Evolutionary conservation across 2,329 filamentous ascomycete species (phyloP).

Genomic region (Parafenestella ontariensis): DNA sequence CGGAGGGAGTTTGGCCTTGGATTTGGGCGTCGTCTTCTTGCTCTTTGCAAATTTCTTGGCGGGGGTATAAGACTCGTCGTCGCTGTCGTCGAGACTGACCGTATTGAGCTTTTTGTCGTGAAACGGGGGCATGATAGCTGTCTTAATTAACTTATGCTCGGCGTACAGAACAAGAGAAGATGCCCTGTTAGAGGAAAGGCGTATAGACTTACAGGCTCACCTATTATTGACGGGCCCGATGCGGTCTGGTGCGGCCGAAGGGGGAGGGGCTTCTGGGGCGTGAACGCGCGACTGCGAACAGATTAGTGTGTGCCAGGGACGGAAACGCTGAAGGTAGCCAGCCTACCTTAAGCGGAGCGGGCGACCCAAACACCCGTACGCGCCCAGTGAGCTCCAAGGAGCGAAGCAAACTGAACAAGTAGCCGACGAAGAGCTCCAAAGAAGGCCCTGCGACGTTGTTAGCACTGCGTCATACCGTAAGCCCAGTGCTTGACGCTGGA

Average conservation of each 20-base stretch:
- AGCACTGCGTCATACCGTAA: background rate
- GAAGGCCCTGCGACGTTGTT: background rate
- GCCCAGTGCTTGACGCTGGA: background rate
- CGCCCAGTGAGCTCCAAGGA: background rate
- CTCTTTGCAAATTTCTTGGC: background rate
- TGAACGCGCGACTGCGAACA: background rate
- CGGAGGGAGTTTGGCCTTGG: background rate
- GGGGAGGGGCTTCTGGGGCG: background rate
- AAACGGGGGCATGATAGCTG: constrained; percentile 13
- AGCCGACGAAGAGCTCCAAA: background rate
- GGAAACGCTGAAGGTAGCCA: background rate
- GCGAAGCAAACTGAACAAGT: background rate
- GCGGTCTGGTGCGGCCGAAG: background rate
- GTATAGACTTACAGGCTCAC: background rate
- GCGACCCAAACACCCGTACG: background rate
- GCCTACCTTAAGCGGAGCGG: background rate
- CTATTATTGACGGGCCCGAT: background rate
- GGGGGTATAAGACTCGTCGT: background rate
- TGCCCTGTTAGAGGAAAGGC: background rate
- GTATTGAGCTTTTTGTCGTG: constrained; percentile 21
- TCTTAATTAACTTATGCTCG: background rate
- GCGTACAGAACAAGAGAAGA: too few relatives aligned
- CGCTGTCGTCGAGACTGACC: constrained; percentile 11
- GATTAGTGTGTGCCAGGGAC: background rate
- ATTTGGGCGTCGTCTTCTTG: background rate